Percentiles rank a stretch among this genome's conserved stretches.
Evolutionary conservation across 1,139 yeast species (phyloP).

Genomic region (Yamadazyma oceani): DNA sequence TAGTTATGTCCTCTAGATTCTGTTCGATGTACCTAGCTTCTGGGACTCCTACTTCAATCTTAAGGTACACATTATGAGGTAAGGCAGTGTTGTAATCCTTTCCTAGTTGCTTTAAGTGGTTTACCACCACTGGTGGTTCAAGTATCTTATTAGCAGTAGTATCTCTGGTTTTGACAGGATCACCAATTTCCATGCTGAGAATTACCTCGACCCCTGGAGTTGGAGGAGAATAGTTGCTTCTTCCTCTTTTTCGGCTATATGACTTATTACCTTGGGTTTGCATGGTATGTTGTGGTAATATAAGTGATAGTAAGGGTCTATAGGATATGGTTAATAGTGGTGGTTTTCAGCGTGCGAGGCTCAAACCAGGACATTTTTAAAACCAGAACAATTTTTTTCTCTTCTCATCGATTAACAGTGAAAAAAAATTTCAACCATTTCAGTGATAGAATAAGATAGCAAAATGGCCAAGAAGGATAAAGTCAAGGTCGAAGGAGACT

Average conservation of each 20-base stretch:
- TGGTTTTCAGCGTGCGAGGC: too few species aligned
- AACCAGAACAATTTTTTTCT: not conserved
- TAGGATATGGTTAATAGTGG: too few species aligned
- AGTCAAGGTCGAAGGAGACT: constrained; percentile 39
- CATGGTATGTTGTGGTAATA: too few species aligned
- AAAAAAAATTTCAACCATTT: not conserved
- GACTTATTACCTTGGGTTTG: too few species aligned
- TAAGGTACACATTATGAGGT: constrained; percentile 14
- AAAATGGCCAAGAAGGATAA: constrained; percentile 48
- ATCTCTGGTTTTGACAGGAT: not conserved
- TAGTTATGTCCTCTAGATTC: constrained; percentile 10
- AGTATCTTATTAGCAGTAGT: not conserved
- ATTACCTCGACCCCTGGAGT: too few species aligned
- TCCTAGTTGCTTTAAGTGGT: constrained; percentile 7
- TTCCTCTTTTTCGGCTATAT: too few species aligned
- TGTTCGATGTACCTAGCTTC: constrained; percentile 28
- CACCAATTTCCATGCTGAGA: not conserved
- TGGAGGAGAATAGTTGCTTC: too few species aligned
- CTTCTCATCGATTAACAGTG: not conserved
- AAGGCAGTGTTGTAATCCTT: constrained; percentile 7
- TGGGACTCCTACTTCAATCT: constrained; percentile 24
- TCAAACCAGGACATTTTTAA: too few species aligned
- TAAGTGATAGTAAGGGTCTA: too few species aligned
- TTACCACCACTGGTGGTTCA: constrained; percentile 5
- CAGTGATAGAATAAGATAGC: too few species aligned